A percentile compares a stretch with the other conserved stretches of the same genome.
These are phyloP conservation scores for Xerocomellus chrysenteron DNA, from an alignment of 768 basidiomycete species.

Conservation along the genomic window DNA sequence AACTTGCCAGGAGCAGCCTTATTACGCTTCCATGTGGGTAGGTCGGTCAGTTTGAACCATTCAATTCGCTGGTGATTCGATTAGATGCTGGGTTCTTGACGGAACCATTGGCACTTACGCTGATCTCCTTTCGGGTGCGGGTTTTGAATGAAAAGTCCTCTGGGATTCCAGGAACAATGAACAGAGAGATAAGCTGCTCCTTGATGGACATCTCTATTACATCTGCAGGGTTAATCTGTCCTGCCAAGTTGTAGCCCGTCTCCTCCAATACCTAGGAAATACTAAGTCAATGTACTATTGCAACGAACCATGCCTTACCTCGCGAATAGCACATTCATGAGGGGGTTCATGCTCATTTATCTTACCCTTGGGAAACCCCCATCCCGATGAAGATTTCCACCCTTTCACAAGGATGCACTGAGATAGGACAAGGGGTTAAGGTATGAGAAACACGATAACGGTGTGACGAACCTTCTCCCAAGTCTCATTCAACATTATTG, in stretches of 20 bases:
- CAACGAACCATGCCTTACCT: slow-evolving; percentile 52
- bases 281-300: slow-evolving; percentile 6
- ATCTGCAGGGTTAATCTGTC: slow-evolving; percentile 61
- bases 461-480: slow-evolving; percentile 80
- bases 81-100: slow-evolving; percentile 6
- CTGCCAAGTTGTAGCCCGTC: slow-evolving; percentile 87
- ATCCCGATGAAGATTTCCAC: slow-evolving; percentile 94
- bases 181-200: slow-evolving; percentile 89
- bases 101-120: slow-evolving; percentile 51
- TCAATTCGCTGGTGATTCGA: slow-evolving; percentile 76
- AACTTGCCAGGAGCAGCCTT: slow-evolving; percentile 75
- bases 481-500: slow-evolving; percentile 87
- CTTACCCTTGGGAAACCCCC: slow-evolving; percentile 99
- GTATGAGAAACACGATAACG: slow-evolving; percentile 7
- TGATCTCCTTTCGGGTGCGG: slow-evolving; percentile 96
- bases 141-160: slow-evolving; percentile 91
- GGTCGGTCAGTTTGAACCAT: slow-evolving; percentile 87
- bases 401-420: slow-evolving; percentile 98
- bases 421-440: slow-evolving; percentile 7
- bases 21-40: slow-evolving; percentile 90
- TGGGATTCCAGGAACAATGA: slow-evolving; percentile 83
- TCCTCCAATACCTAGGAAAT: slow-evolving; percentile 86
- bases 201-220: slow-evolving; percentile 84
- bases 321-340: slow-evolving; percentile 83
- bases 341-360: slow-evolving; percentile 93